A percentile compares a stretch with the other conserved stretches of the same genome.
Conservation (phyloP, 2,329 filamentous ascomycete species). For the Fusarium verrucosum region DNA sequence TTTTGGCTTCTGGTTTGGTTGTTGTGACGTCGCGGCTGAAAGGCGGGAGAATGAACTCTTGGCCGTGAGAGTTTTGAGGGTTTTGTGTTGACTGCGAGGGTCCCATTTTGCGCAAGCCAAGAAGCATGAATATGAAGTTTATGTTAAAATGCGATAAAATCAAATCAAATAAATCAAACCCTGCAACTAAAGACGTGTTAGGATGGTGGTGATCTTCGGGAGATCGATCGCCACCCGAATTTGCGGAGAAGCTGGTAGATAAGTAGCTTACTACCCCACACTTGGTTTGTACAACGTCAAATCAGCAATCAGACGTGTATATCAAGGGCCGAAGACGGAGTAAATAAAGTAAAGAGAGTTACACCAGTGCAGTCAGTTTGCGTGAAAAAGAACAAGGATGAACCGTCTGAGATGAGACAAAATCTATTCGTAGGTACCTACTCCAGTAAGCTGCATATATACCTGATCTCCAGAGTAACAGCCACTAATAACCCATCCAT, state of each 20-base stretch:
- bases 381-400: too few species aligned
- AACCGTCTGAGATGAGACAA: too few species aligned
- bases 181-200: not conserved
- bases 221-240: conserved; percentile 27
- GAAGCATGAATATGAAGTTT: not conserved
- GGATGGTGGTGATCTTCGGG: conserved; percentile 10
- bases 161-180: not conserved
- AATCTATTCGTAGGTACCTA: too few species aligned
- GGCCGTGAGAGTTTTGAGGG: not conserved
- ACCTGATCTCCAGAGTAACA: conserved; percentile 5
- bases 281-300: conserved; percentile 30
- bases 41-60: conserved; percentile 39
- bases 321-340: conserved; percentile 18
- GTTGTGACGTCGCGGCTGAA: conserved; percentile 61
- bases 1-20: conserved; percentile 59
- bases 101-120: conserved; percentile 20
- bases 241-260: conserved; percentile 34
- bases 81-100: conserved; percentile 14
- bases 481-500: conserved; percentile 5
- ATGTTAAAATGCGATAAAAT: too few species aligned
- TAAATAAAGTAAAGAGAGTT: not conserved
- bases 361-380: too few species aligned
- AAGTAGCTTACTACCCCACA: conserved; percentile 32
- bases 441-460: too few species aligned
- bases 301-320: conserved; percentile 33